Evolutionary conservation across 768 basidiomycete genomes (phyloP).

Genomic region (Boletus insuetus): DNA sequence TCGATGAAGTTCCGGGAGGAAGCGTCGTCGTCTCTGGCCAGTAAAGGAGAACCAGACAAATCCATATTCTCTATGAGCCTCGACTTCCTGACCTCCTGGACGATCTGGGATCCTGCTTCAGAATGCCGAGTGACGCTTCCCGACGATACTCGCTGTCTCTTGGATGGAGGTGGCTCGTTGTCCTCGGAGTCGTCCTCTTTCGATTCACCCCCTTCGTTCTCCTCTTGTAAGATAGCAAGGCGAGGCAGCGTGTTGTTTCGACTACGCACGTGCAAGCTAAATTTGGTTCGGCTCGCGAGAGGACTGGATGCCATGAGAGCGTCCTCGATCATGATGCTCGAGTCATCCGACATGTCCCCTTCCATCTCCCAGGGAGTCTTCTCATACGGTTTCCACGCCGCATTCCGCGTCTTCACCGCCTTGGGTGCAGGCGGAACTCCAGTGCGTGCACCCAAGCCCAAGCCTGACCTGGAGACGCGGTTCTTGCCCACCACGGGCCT

Average conservation of each 20-base stretch:
- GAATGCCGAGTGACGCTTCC: background rate
- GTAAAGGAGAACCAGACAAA: constrained; percentile 24
- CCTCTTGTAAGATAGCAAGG: constrained; percentile 29
- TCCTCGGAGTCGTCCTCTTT: constrained; percentile 8
- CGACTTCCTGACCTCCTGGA: constrained; percentile 10
- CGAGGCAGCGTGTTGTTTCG: constrained; percentile 1
- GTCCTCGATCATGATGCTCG: constrained; percentile 16
- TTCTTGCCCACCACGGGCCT: constrained; percentile 31
- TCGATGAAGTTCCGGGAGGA: background rate
- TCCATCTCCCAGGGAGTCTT: constrained; percentile 28
- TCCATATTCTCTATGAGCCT: constrained; percentile 28
- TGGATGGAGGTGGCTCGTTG: constrained; percentile 14
- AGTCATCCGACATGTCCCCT: constrained; percentile 4
- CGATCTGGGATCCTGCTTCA: background rate
- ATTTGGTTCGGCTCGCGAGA: constrained; percentile 21
- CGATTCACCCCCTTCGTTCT: constrained; percentile 21
- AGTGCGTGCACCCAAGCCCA: constrained; percentile 18
- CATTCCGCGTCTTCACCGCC: constrained; percentile 22
- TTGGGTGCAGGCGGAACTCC: constrained; percentile 34
- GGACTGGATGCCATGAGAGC: constrained; percentile 24
- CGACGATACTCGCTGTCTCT: constrained; percentile 18
- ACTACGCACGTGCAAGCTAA: constrained; percentile 3
- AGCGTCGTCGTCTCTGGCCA: constrained; percentile 7
- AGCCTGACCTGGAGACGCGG: constrained; percentile 22
- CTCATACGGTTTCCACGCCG: constrained; percentile 17